phyloP scores from a whole-genome alignment of 768 basidiomycete species.

The Tulasnella sp. region DNA sequence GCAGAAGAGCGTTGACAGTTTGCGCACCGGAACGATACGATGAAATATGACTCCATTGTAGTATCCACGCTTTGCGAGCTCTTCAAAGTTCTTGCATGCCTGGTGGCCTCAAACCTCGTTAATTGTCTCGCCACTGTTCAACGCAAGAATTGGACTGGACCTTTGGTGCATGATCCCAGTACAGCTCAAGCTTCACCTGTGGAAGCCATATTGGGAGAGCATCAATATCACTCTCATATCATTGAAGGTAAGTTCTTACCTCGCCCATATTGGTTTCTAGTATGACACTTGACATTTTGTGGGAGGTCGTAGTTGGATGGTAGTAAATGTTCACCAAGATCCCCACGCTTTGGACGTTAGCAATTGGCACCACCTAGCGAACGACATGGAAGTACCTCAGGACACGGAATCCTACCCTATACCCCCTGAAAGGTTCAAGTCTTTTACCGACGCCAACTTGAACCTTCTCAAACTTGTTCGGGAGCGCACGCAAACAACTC shows the following conservation, averaged over 20 bases:
- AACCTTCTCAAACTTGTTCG: slow-evolving; percentile 51
- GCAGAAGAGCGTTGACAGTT: too few species aligned
- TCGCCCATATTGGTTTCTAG: slow-evolving; percentile 80
- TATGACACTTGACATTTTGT: slow-evolving; percentile 40
- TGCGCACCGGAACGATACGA: slow-evolving; percentile 71
- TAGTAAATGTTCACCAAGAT: background rate
- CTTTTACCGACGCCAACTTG: slow-evolving; percentile 67
- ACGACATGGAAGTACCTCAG: background rate
- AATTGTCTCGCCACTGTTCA: slow-evolving; percentile 10
- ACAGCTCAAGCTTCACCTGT: slow-evolving; percentile 77
- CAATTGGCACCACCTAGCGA: too few species aligned
- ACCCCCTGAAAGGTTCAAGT: slow-evolving; percentile 73
- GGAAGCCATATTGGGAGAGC: background rate
- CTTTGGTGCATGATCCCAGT: slow-evolving; percentile 84
- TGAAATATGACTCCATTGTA: slow-evolving; percentile 88
- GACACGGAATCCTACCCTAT: slow-evolving; percentile 69
- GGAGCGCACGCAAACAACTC: slow-evolving; percentile 33
- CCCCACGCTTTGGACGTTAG: too few species aligned
- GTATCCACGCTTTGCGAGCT: slow-evolving; percentile 83
- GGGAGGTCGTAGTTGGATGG: background rate
- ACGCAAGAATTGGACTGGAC: slow-evolving; percentile 27
- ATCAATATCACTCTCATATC: background rate
- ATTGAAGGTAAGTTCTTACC: background rate
- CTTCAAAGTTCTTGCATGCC: slow-evolving; percentile 94
- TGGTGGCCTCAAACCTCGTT: slow-evolving; percentile 28